These are phyloP conservation scores for Viola pubescens DNA, from an alignment of 441 rosid species.

Conservation along the genomic window DNA sequence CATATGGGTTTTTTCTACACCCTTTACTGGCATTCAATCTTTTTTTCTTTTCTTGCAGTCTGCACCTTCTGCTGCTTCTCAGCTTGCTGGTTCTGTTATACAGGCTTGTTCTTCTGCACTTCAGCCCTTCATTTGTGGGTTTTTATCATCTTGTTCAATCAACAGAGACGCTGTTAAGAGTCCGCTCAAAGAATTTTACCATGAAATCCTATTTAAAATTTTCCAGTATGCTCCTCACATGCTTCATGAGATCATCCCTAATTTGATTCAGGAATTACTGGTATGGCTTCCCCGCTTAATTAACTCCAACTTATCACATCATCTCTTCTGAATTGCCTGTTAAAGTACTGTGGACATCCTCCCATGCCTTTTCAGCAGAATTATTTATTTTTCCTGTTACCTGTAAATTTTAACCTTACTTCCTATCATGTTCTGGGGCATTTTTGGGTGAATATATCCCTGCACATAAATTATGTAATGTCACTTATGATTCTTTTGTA, in stretches of 20 bases:
- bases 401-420: conserved; percentile 10
- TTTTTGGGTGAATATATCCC: background rate
- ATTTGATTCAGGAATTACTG: conserved; percentile 70
- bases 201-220: conserved; percentile 63
- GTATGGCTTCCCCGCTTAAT: conserved; percentile 30
- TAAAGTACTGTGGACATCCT: background rate
- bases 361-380: background rate
- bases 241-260: conserved; percentile 67
- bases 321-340: background rate
- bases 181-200: conserved; percentile 73
- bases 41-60: conserved; percentile 32
- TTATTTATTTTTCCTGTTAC: background rate
- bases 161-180: conserved; percentile 59
- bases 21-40: background rate
- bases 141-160: conserved; percentile 67
- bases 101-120: conserved; percentile 57
- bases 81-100: conserved; percentile 73
- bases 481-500: conserved; percentile 25
- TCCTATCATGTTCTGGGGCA: background rate
- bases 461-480: background rate
- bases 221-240: conserved; percentile 76
- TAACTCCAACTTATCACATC: background rate
- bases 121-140: conserved; percentile 64
- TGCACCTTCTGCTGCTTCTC: conserved; percentile 45
- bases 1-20: too few relatives aligned